Conservation (phyloP, 495 filamentous ascomycete genomes). For the Terfezia boudieri region DNA sequence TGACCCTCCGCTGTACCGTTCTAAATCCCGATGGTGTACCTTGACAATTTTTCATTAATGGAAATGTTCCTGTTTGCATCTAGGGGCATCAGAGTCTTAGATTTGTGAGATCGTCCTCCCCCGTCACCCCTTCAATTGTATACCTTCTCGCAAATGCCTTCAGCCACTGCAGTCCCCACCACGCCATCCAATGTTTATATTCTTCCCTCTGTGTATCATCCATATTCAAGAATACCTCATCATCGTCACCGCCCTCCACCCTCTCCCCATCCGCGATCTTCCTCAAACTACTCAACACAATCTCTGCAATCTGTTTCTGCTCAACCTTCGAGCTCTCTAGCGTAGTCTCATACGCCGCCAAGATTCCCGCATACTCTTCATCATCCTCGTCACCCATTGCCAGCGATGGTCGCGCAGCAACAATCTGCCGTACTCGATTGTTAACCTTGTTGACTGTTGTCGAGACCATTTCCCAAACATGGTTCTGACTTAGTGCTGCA, state of each 20-base stretch:
- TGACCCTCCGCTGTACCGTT: too few species aligned
- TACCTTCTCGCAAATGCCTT: conserved; percentile 61
- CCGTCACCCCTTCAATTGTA: conserved; percentile 57
- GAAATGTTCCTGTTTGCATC: too few species aligned
- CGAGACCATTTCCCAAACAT: conserved; percentile 73
- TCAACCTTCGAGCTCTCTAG: conserved; percentile 39
- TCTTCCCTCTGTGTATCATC: conserved; percentile 27
- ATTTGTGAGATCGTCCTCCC: not conserved
- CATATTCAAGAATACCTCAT: conserved; percentile 27
- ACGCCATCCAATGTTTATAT: conserved; percentile 42
- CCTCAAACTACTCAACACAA: conserved; percentile 57
- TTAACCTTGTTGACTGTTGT: conserved; percentile 85
- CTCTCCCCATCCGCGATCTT: conserved; percentile 40
- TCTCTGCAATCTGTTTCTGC: conserved; percentile 57
- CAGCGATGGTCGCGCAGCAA: conserved; percentile 28
- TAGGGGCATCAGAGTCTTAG: too few species aligned
- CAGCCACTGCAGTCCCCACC: conserved; percentile 72
- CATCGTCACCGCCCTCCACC: conserved; percentile 32
- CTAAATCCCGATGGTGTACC: too few species aligned
- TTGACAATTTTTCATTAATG: too few species aligned
- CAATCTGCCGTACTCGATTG: conserved; percentile 64
- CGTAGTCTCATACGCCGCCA: conserved; percentile 40
- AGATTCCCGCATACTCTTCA: conserved; percentile 1
- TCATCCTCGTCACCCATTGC: conserved; percentile 15
- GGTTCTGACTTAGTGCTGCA: conserved; percentile 41